Percentiles rank a stretch among this genome's conserved stretches.
Evolutionary conservation across 192 early-diverging fungal species (phyloP).

Genomic region (Backusella liffmaniae): DNA sequence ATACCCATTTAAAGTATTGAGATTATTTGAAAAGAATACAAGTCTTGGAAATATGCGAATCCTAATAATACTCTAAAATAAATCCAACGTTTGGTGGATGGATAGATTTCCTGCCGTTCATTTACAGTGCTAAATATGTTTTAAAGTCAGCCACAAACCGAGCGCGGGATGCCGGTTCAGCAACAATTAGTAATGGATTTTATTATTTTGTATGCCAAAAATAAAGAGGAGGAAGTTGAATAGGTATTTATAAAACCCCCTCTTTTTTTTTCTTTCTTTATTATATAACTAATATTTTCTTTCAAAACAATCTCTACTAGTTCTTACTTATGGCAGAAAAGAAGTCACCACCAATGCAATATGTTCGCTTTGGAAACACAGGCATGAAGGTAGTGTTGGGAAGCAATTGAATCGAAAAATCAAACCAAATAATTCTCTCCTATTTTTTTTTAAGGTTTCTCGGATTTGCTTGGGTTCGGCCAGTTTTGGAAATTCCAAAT

Average conservation of each 20-base stretch:
- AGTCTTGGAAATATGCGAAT: too few relatives aligned
- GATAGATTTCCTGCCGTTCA: background rate
- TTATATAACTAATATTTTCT: background rate
- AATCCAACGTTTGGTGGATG: too few relatives aligned
- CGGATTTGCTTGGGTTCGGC: slow-evolving; percentile 50
- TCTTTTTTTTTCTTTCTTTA: background rate
- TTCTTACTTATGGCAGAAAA: background rate
- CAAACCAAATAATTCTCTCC: background rate
- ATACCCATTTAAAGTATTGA: too few relatives aligned
- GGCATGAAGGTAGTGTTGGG: slow-evolving; percentile 64
- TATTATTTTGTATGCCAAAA: background rate
- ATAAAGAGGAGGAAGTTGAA: background rate
- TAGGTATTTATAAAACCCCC: background rate
- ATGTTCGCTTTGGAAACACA: slow-evolving; percentile 64
- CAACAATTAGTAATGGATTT: background rate
- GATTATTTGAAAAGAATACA: too few relatives aligned
- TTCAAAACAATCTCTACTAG: background rate
- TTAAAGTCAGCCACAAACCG: background rate
- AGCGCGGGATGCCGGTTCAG: background rate
- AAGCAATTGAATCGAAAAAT: background rate
- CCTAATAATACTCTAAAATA: too few relatives aligned
- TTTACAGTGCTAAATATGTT: background rate
- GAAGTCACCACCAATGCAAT: slow-evolving; percentile 58
- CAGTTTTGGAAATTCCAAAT: slow-evolving; percentile 32
- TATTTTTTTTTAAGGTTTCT: slow-evolving; percentile 29